Evolutionary conservation across 805 yeast genomes (phyloP).

Genomic region (Metschnikowia kofuensis): DNA sequence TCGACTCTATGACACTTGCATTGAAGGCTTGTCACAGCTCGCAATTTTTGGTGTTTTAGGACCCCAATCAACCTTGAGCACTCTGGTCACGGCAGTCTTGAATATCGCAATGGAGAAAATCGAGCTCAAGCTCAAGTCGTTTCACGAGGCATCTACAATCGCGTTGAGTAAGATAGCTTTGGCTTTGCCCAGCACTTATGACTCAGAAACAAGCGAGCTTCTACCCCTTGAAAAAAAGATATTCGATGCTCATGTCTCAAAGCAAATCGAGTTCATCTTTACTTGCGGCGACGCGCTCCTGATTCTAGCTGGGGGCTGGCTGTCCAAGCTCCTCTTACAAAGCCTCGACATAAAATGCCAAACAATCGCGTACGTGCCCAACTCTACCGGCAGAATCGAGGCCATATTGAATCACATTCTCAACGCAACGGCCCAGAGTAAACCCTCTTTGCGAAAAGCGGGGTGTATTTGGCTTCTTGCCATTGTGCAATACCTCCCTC

Average conservation of each 20-base stretch:
- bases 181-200: constrained; percentile 18
- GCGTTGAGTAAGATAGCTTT: constrained; percentile 57
- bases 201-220: constrained; percentile 17
- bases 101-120: constrained; percentile 22
- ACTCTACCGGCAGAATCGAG: constrained; percentile 18
- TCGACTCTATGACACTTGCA: constrained; percentile 22
- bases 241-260: constrained; percentile 59
- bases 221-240: constrained; percentile 42
- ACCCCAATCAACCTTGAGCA: constrained; percentile 22
- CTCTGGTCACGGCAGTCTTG: constrained; percentile 15
- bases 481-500: constrained; percentile 69
- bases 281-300: constrained; percentile 83
- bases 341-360: constrained; percentile 53
- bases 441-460: constrained; percentile 71
- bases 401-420: constrained; percentile 50
- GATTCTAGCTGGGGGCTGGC: constrained; percentile 73
- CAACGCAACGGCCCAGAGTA: constrained; percentile 54
- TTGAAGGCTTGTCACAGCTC: constrained; percentile 44
- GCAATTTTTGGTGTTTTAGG: constrained; percentile 47
- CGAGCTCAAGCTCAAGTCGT: constrained; percentile 45
- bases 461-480: constrained; percentile 86
- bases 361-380: constrained; percentile 17
- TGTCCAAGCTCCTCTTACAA: constrained; percentile 51
- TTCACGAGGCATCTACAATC: constrained; percentile 57
- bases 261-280: constrained; percentile 73